phyloP scores from a whole-genome alignment of 257 asterid genomes.

The Lantana camara region DNA sequence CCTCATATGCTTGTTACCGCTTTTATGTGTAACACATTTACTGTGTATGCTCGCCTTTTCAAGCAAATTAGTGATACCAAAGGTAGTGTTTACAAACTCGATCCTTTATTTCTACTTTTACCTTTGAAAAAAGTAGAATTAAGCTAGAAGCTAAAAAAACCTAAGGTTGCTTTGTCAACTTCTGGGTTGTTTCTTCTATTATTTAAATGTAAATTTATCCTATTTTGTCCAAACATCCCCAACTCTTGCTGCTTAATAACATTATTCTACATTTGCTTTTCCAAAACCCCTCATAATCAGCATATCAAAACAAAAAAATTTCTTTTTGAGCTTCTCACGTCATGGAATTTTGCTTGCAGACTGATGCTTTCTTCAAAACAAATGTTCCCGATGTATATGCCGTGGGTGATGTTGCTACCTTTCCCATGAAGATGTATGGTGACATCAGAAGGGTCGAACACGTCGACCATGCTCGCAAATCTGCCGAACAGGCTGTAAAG shows the following conservation, averaged over 20 bases:
- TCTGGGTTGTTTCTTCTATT: too few relatives aligned
- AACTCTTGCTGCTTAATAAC: too few relatives aligned
- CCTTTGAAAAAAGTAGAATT: neutral
- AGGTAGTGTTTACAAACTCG: too few relatives aligned
- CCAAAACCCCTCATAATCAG: too few relatives aligned
- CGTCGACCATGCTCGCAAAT: conserved; percentile 89
- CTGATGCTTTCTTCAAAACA: conserved; percentile 82
- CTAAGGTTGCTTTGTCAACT: too few relatives aligned
- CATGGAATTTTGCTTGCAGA: conserved; percentile 53
- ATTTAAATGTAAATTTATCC: too few relatives aligned
- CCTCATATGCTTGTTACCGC: neutral
- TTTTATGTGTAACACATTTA: neutral
- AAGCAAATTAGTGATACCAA: neutral
- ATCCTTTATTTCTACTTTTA: too few relatives aligned
- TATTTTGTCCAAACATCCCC: too few relatives aligned
- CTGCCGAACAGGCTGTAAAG: conserved; percentile 94
- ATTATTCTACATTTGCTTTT: too few relatives aligned
- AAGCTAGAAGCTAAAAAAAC: neutral
- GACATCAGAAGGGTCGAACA: conserved; percentile 87
- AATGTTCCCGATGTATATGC: conserved; percentile 75
- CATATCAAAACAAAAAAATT: neutral
- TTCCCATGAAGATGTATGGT: conserved; percentile 75
- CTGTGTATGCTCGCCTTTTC: neutral
- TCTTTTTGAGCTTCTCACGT: too few relatives aligned
- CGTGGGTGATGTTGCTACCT: conserved; percentile 91